Base-by-base conservation (phyloP, 768 basidiomycete species). In the Cyclocybe cylindracea region DNA sequence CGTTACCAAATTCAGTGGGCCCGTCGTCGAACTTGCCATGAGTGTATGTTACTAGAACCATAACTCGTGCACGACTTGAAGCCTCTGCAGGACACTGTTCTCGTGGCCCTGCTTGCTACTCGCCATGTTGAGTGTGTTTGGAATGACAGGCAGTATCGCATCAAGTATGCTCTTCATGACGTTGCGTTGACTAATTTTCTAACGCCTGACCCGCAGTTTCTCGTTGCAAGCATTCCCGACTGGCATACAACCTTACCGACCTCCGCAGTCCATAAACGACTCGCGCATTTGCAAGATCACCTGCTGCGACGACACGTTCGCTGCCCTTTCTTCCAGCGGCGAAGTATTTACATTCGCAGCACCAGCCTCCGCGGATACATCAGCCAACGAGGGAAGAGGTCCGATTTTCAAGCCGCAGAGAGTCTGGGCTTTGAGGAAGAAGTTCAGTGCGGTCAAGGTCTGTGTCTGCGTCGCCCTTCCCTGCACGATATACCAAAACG, bases 351-450 rank as follows among this genome's bases (percentile, higher is more conserved):
- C 86, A 0, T 97, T 95, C 62, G 72, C 78, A 3, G 67, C 82
- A 1, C 74, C 76, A 0, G 58, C 54, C 10, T 38, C 50, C 3
- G 57, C 66, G 8, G 65, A 75, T 36, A 48, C 66, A 13, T 71
- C 74, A 18, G 58, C 62, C 14, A 63, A 59, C 6, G 62, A 61
- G 39, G 35, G 75, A 69, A 40, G 60, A 55, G 38, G 65, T 45
- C 49, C 66, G 55, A 71, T 69, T 13, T 80, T 89, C 51, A 89
- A 88, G 59, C 94, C 96, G 0, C 92, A 95, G 66, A 83, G 92
- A 19, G 85, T 92, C 6, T 98, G 95, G 96, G 89, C 91, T 0
- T 71, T 96, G 45, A 75, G 90, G 54, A 92, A 89, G 66, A 85
- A 90, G 56, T 91, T 91, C 61, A 92, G 89, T 53, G 86, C 89